Percentiles rank a stretch among this genome's conserved stretches.
These are phyloP conservation scores for Pilasporangium apinafurcum DNA, from an alignment of 352 stramenopile species.

Conservation along the genomic window DNA sequence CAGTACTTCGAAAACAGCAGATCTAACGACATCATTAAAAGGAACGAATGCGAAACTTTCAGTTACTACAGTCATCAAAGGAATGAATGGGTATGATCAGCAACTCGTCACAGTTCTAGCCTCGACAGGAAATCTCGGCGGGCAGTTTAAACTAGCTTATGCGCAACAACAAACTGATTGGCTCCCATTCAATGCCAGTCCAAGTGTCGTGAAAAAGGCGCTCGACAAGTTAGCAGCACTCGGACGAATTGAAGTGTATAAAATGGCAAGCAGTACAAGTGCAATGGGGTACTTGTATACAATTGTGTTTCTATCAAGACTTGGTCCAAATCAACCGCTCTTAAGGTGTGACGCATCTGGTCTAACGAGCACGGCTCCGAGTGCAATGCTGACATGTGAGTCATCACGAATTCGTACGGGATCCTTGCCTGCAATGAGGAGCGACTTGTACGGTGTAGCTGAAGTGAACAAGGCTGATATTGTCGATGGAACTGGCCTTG, in stretches of 20 bases:
- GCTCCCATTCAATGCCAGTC: constrained; percentile 67
- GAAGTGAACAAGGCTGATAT: constrained; percentile 35
- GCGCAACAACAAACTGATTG: constrained; percentile 68
- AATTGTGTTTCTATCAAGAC: constrained; percentile 54
- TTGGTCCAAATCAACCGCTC: constrained; percentile 49
- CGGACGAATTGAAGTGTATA: constrained; percentile 52
- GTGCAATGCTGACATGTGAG: constrained; percentile 25
- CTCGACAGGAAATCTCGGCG: constrained; percentile 56
- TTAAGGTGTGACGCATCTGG: constrained; percentile 34
- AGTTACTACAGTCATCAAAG: constrained; percentile 74
- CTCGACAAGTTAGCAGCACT: constrained; percentile 35
- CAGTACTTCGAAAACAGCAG: constrained; percentile 26
- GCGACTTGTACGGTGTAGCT: constrained; percentile 46
- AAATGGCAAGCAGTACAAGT: constrained; percentile 23
- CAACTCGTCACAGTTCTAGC: constrained; percentile 81
- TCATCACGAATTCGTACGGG: constrained; percentile 26
- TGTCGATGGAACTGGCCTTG: constrained; percentile 12
- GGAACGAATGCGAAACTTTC: constrained; percentile 75
- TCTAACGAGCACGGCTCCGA: constrained; percentile 34
- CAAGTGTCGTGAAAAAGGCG: constrained; percentile 32
- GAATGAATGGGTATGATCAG: constrained; percentile 90
- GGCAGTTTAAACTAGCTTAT: constrained; percentile 86
- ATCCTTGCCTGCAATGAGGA: constrained; percentile 73
- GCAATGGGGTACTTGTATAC: constrained; percentile 49
- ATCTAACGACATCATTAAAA: constrained; percentile 33